phyloP scores from a whole-genome alignment of 768 basidiomycete genomes.

The Kwoniella sp. region DNA sequence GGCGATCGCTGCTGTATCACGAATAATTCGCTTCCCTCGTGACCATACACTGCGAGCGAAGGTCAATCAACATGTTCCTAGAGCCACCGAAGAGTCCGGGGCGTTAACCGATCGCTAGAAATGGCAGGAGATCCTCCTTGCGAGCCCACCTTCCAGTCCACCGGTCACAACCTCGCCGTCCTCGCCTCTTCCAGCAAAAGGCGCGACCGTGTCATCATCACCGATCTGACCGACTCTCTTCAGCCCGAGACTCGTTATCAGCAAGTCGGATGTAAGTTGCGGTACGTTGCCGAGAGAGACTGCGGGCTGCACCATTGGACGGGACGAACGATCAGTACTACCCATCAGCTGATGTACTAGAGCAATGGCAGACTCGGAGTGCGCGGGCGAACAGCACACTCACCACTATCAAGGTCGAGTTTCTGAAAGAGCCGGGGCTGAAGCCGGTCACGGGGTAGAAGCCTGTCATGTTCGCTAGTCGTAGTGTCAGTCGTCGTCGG shows the following conservation, averaged over 20 bases:
- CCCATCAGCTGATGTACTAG: not conserved
- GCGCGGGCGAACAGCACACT: not conserved
- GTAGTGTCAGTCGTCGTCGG: too few relatives aligned
- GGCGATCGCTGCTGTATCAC: constrained; percentile 80
- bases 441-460: constrained; percentile 36
- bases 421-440: not conserved
- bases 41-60: constrained; percentile 71
- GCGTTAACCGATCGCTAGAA: too few relatives aligned
- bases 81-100: too few relatives aligned
- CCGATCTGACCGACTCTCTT: constrained; percentile 68
- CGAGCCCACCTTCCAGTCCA: constrained; percentile 69
- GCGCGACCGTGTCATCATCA: constrained; percentile 64
- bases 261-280: constrained; percentile 75
- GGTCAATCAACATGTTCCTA: too few relatives aligned
- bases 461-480: constrained; percentile 27
- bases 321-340: too few relatives aligned
- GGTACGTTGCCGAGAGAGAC: constrained; percentile 25
- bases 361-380: not conserved
- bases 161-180: constrained; percentile 68
- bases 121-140: not conserved
- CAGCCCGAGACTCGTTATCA: constrained; percentile 70
- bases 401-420: constrained; percentile 22
- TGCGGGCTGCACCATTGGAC: constrained; percentile 9
- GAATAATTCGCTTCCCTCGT: constrained; percentile 60
- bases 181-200: constrained; percentile 74